Evolutionary conservation across 2,329 filamentous ascomycete genomes (phyloP), one percentile per base, ranked within the genome.

Genomic region (Alternaria tenuissima): DNA sequence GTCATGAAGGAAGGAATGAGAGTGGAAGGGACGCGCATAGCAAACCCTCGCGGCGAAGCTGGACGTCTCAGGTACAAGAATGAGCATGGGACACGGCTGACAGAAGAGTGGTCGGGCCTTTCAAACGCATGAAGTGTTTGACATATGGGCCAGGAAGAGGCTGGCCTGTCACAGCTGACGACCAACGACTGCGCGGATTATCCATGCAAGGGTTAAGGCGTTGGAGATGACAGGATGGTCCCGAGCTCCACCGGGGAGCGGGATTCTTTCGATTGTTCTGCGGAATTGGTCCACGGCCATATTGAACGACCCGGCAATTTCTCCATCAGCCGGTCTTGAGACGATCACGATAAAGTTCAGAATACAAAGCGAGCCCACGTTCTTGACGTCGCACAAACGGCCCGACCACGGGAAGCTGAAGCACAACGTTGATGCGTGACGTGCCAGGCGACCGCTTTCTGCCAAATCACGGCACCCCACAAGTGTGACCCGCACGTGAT

Each of bases 71-170:
- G 64, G 71, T 69, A 70, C 66, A 70, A 68, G 64, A 70, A 58
- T 43, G 57, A 53, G 67, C 71, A 72, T 68, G 74, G 72, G 64
- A 71, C 61, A 69, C 58, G 64, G 71, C 69, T 72, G 72, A 69
- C 64, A 60, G 48, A 61, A 62, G 56, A 62, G 63, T 59, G 59
- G 56, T 54, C 62, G 62, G 66, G 64, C 63, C 67, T 67, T 74
- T 76, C 72, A 75, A 78, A 77, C 76, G 68, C 71, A 68, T 73
- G 61, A 67, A 68, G 69, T 70, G 76, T 78, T 78, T 79, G 71
- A 65, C 67, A 63, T 67, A 57, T 63, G 48, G 62, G 63, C 68
- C 68, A 64, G 69, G 66, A 55, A 63, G 64, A 60, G 66, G 63
- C 69, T 65, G 64, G 55, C 70, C 66, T 66, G 72, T 71, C 68